Evolutionary conservation across 2,329 filamentous ascomycete genomes (phyloP).

Genomic region (Tolypocladium sp.): DNA sequence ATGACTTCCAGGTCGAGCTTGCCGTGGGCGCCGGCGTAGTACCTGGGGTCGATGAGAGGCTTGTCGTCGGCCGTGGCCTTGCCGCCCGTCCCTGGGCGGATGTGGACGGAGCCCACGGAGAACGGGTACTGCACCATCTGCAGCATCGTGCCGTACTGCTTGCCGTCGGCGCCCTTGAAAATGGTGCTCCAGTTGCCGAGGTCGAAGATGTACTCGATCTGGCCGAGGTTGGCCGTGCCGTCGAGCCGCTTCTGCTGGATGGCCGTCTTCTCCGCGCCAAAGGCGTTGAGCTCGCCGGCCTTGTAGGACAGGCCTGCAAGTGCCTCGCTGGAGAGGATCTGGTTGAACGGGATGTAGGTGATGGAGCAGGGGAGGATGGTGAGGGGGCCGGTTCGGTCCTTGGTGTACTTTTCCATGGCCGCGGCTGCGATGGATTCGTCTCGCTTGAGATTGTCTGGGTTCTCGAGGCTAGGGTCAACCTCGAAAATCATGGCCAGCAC

Average conservation of each 20-base stretch:
- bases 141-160: slow-evolving; percentile 38
- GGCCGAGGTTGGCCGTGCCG: slow-evolving; percentile 24
- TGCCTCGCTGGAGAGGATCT: slow-evolving; percentile 15
- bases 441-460: slow-evolving; percentile 27
- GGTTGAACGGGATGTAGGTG: slow-evolving; percentile 30
- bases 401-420: slow-evolving; percentile 23
- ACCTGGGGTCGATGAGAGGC: slow-evolving; percentile 31
- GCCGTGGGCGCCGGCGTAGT: slow-evolving; percentile 28
- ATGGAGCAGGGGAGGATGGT: slow-evolving; percentile 30
- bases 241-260: slow-evolving; percentile 24
- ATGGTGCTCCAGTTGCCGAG: slow-evolving; percentile 35
- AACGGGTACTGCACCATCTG: slow-evolving; percentile 44
- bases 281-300: slow-evolving; percentile 10
- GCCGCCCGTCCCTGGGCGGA: slow-evolving; percentile 14
- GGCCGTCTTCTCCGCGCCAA: slow-evolving; percentile 13
- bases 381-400: slow-evolving; percentile 21
- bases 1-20: slow-evolving; percentile 33
- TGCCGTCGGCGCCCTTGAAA: slow-evolving; percentile 22
- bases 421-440: slow-evolving; percentile 17
- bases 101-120: slow-evolving; percentile 37
- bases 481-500: slow-evolving; percentile 35
- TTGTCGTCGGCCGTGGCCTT: slow-evolving; percentile 11
- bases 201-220: slow-evolving; percentile 40
- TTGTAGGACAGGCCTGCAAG: slow-evolving; percentile 12
- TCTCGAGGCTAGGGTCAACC: slow-evolving; percentile 29